A percentile compares a stretch with the other conserved stretches of the same genome.
Evolutionary conservation across 257 asterid genomes (phyloP).

Genomic region (Perilla frutescens): DNA sequence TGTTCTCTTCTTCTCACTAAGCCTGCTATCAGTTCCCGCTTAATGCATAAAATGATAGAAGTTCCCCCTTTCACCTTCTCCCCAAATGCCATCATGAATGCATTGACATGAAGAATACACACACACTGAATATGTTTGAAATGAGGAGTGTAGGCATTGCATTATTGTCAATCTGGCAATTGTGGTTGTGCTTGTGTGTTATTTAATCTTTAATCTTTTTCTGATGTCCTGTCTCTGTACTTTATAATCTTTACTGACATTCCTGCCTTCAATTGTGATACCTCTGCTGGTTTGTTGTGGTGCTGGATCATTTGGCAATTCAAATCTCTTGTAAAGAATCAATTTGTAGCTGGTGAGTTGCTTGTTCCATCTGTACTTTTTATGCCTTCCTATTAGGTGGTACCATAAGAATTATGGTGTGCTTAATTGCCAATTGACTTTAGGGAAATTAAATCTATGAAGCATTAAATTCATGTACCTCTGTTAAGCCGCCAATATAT

Average conservation of each 20-base stretch:
- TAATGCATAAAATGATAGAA: not conserved
- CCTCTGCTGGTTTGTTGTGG: conserved; percentile 29
- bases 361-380: conserved; percentile 29
- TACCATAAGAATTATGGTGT: not conserved
- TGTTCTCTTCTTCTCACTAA: not conserved
- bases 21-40: not conserved
- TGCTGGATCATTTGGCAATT: conserved; percentile 53
- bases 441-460: conserved; percentile 12
- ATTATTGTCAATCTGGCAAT: conserved; percentile 13
- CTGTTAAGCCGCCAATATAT: not conserved
- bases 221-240: not conserved
- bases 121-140: not conserved
- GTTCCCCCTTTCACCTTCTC: not conserved
- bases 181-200: not conserved
- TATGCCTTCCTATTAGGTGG: conserved; percentile 22
- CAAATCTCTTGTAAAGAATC: conserved; percentile 65
- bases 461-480: conserved; percentile 9
- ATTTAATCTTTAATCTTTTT: not conserved
- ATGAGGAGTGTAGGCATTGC: not conserved
- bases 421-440: conserved; percentile 12
- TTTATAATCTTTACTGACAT: conserved; percentile 10
- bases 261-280: conserved; percentile 19
- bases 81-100: not conserved
- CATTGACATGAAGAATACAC: not conserved
- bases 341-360: conserved; percentile 95